These are phyloP conservation scores for Aureoboletus auriporus DNA, from an alignment of 768 basidiomycete species.

Conservation along the genomic window DNA sequence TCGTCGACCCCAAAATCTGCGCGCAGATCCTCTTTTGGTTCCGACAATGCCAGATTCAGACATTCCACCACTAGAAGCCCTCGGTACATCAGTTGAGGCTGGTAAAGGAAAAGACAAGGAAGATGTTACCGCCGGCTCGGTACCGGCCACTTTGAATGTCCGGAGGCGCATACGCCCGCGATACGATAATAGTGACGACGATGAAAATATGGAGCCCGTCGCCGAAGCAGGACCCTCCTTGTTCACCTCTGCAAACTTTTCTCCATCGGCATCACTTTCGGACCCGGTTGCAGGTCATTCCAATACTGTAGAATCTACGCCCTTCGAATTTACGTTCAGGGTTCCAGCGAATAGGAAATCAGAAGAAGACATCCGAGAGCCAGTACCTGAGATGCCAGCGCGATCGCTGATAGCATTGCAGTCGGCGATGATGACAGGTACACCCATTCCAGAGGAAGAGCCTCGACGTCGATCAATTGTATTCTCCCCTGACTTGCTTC, in stretches of 20 bases:
- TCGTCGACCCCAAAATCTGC: conserved; percentile 14
- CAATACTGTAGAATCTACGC: conserved; percentile 5
- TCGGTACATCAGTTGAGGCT: background rate
- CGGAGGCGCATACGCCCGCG: conserved; percentile 19
- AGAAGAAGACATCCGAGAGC: conserved; percentile 22
- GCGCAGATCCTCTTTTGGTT: conserved; percentile 7
- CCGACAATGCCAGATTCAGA: conserved; percentile 3
- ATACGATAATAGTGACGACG: conserved; percentile 6
- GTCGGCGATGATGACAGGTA: conserved; percentile 20
- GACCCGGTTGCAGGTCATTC: conserved; percentile 6
- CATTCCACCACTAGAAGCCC: background rate
- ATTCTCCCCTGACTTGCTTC: conserved; percentile 18
- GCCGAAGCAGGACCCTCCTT: conserved; percentile 8
- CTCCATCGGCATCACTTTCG: background rate
- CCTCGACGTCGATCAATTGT: conserved; percentile 25
- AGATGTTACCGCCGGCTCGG: background rate
- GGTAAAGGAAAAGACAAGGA: conserved; percentile 28
- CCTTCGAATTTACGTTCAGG: conserved; percentile 27
- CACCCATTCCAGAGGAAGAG: conserved; percentile 20
- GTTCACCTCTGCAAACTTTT: background rate
- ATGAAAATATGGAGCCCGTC: conserved; percentile 1
- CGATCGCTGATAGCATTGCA: conserved; percentile 24
- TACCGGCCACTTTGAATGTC: background rate
- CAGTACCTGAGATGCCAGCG: conserved; percentile 23
- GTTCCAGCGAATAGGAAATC: background rate